phyloP scores from a whole-genome alignment of 768 basidiomycete species.

The Suillus brevipes region DNA sequence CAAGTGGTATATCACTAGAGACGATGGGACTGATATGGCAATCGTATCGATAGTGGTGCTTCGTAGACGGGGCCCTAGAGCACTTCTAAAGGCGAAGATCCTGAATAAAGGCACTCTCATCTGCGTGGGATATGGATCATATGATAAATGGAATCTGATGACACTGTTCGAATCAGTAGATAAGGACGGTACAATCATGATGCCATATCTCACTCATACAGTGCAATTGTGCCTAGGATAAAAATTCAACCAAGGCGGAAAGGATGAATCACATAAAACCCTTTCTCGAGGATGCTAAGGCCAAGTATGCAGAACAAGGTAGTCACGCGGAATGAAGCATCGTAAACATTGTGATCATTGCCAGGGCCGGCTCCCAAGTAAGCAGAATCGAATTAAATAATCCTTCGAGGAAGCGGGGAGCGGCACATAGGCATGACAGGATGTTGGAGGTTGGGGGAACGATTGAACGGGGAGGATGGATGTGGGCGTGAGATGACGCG shows the following conservation, averaged over 20 bases:
- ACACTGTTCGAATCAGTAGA: not conserved
- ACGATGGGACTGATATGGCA: not conserved
- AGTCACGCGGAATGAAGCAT: not conserved
- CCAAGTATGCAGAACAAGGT: not conserved
- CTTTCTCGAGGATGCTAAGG: not conserved
- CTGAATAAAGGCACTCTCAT: not conserved
- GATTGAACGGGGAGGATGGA: not conserved
- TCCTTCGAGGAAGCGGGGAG: not conserved
- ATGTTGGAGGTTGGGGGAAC: not conserved
- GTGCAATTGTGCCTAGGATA: not conserved
- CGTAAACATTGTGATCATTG: not conserved
- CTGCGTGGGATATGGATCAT: not conserved
- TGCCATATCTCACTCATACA: not conserved
- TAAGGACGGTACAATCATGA: not conserved
- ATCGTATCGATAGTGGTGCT: not conserved
- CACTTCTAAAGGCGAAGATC: not conserved
- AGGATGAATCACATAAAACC: not conserved
- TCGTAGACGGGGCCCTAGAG: not conserved
- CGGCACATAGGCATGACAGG: not conserved
- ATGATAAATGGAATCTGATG: not conserved
- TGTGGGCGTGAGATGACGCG: not conserved
- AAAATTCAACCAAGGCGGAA: not conserved
- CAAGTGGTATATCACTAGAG: not conserved
- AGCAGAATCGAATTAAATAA: not conserved
- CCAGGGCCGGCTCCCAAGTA: not conserved